phyloP scores from a whole-genome alignment of 176 grass and related monocot species.

The Saccharum officinarum region DNA sequence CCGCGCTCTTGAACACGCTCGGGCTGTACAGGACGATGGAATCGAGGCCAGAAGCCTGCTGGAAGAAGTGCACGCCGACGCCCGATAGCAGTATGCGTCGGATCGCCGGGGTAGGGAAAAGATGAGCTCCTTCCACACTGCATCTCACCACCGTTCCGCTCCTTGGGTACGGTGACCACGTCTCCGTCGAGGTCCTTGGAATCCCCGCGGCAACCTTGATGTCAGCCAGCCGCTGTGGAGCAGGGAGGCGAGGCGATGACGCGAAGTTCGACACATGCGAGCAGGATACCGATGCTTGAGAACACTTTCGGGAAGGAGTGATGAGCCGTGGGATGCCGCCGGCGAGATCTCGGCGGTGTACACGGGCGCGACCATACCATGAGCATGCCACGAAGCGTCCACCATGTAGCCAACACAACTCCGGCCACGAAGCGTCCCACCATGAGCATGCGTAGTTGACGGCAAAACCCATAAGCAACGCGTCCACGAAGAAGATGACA shows the following conservation, averaged over 20 bases:
- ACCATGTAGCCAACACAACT: slow-evolving; percentile 69
- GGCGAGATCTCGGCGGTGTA: slow-evolving; percentile 85
- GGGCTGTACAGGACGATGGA: slow-evolving; percentile 85
- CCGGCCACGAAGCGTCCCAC: slow-evolving; percentile 77
- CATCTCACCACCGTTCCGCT: slow-evolving; percentile 18
- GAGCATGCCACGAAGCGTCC: too few relatives aligned
- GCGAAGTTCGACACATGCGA: too few relatives aligned
- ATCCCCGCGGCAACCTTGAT: slow-evolving; percentile 72
- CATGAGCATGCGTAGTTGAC: slow-evolving; percentile 80
- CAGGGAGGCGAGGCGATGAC: too few relatives aligned
- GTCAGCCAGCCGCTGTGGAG: slow-evolving; percentile 59
- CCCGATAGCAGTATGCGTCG: slow-evolving; percentile 58
- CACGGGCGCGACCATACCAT: slow-evolving; percentile 80
- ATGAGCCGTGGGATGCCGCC: too few relatives aligned
- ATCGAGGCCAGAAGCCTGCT: slow-evolving; percentile 81
- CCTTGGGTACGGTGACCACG: slow-evolving; percentile 52
- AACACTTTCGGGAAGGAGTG: too few relatives aligned
- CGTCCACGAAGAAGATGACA: slow-evolving; percentile 65
- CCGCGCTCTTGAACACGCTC: slow-evolving; percentile 66
- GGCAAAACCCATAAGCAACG: slow-evolving; percentile 71
- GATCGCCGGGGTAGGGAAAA: slow-evolving; percentile 46
- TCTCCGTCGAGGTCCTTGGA: slow-evolving; percentile 54
- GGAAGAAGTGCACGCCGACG: slow-evolving; percentile 78
- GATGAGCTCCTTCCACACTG: slow-evolving; percentile 70
- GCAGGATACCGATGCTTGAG: too few relatives aligned